A percentile compares a stretch with the other conserved stretches of the same genome.
These are phyloP conservation scores for Ophiostoma tasmaniense DNA, from an alignment of 2,329 filamentous ascomycete genomes.

Conservation along the genomic window DNA sequence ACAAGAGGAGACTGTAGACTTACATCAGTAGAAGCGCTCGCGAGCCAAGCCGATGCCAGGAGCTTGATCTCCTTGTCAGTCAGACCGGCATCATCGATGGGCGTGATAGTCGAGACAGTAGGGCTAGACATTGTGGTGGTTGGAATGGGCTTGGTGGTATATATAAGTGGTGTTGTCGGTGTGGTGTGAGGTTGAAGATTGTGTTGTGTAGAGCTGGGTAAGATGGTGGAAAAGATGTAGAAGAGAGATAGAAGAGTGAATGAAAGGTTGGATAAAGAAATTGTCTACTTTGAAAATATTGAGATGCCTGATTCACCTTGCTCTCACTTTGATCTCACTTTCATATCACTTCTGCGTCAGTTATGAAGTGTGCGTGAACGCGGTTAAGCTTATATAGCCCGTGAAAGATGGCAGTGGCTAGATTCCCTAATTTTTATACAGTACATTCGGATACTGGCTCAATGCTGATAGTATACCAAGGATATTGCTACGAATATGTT, in stretches of 20 bases:
- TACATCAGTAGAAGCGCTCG: slow-evolving; percentile 1
- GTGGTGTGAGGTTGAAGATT: neutral
- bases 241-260: no score
- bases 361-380: neutral
- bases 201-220: neutral
- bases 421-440: neutral
- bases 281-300: no score
- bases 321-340: neutral
- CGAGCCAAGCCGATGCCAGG: slow-evolving; percentile 18
- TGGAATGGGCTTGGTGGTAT: neutral
- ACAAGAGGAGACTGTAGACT: neutral
- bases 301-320: no score
- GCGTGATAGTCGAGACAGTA: neutral
- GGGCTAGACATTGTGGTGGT: neutral
- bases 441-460: neutral
- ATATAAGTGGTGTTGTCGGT: neutral
- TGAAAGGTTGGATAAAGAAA: no score
- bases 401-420: neutral
- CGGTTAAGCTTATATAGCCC: neutral
- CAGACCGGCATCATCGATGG: slow-evolving; percentile 10
- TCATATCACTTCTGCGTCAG: neutral
- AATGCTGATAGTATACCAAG: no score
- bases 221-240: no score
- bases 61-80: slow-evolving; percentile 13
- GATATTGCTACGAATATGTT: no score